phyloP scores from a whole-genome alignment of 2,329 filamentous ascomycete species.

The Grosmannia huntii region DNA sequence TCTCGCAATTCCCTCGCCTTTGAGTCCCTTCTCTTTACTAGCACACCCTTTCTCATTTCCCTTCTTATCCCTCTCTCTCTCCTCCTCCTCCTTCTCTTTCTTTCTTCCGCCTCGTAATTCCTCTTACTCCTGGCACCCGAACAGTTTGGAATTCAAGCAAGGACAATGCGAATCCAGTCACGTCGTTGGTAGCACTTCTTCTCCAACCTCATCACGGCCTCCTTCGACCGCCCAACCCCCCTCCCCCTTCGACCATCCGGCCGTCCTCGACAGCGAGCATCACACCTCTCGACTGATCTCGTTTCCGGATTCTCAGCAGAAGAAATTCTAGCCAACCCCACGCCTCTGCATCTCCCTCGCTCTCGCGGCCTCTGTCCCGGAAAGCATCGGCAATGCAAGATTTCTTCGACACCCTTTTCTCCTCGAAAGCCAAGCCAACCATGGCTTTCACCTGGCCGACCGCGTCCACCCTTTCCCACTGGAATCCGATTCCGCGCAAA shows the following conservation, averaged over 20 bases:
- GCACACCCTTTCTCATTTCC: neutral
- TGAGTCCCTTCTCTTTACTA: neutral
- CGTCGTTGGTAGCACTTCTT: slow-evolving; percentile 1
- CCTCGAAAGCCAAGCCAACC: slow-evolving; percentile 17
- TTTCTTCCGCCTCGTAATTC: neutral
- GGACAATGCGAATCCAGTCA: neutral
- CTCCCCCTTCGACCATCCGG: neutral
- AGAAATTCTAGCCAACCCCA: neutral
- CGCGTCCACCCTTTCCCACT: slow-evolving; percentile 16
- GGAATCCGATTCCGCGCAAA: slow-evolving; percentile 21
- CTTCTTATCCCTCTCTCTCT: neutral
- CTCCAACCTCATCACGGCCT: neutral
- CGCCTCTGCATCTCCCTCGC: neutral
- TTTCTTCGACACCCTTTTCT: slow-evolving; percentile 9
- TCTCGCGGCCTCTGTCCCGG: neutral
- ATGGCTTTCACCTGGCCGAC: slow-evolving; percentile 17
- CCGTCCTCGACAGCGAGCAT: neutral
- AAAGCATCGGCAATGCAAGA: slow-evolving; percentile 15
- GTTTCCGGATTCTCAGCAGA: neutral
- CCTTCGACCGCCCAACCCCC: neutral
- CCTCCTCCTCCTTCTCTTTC: neutral
- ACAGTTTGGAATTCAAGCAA: neutral
- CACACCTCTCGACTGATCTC: neutral
- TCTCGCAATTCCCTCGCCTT: neutral
- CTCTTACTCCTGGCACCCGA: neutral